Base-by-base conservation (phyloP, 768 basidiomycete genomes). In the Collybia sordida region DNA sequence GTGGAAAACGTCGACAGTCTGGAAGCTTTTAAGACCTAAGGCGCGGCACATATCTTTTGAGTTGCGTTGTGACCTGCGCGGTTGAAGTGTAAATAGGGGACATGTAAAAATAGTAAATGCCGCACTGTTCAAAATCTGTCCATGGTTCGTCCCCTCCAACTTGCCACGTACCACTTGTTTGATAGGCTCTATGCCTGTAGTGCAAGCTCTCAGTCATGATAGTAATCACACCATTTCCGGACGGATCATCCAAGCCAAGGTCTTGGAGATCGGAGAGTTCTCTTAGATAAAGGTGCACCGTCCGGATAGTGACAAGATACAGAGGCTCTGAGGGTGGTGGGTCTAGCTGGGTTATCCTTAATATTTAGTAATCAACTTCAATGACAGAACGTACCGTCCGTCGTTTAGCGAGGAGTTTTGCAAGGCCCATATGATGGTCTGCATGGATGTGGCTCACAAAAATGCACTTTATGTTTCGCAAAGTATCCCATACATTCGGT, bases 361-460 rank as follows among this genome's bases (percentile, higher is more conserved):
- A 23, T n/a, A n/a, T n/a, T 19, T 14, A 42, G 39, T 19, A 19
- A 6, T 22, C 31, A 34, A 47, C 25, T 17, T 31, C 2, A 5
- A 19, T 18, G 11, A 47, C 36, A 22, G 14, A 19, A 53, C 61
- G 11, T 52, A 93, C 95, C 68, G 73, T 70, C 45, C 75, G 78
- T 47, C 96, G 78, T 70, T 85, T 81, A 0, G 81, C 72, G 15
- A 98, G 72, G 6, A 98, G 70, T 50, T 83, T 82, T 0, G 85
- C 77, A 27, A 95, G 64, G 6, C 96, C 95, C 35, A 88, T 78
- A 62, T 97, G 95, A 65, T 98, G 96, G 61, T 98, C 96, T 0
- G 80, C 95, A 60, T 97, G 96, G 57, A 88, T 79, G 63, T 98
- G 96, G 53, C 90, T 93, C 52, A 96, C 74, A 64, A 86, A 97